phyloP scores from a whole-genome alignment of 371 early-diverging fungal species.

The Dichotomocladium elegans region DNA sequence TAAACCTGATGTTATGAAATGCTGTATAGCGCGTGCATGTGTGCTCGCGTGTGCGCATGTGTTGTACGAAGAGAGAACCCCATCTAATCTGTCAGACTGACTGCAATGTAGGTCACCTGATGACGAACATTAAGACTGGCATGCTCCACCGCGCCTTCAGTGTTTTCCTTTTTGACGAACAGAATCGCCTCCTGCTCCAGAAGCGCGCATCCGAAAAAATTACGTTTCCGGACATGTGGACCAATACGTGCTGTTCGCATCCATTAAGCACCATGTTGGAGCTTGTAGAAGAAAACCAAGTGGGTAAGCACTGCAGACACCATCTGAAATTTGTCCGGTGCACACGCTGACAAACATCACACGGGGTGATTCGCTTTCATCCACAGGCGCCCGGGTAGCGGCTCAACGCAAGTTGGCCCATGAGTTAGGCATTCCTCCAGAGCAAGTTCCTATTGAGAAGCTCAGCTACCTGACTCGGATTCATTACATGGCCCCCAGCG shows the following conservation, averaged over 20 bases:
- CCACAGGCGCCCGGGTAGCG: slow-evolving; percentile 47
- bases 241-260: slow-evolving; percentile 98
- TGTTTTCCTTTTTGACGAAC: slow-evolving; percentile 88
- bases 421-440: slow-evolving; percentile 88
- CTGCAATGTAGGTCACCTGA: slow-evolving; percentile 76
- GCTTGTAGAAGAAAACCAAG: slow-evolving; percentile 74
- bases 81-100: too few relatives aligned
- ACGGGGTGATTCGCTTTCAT: neutral
- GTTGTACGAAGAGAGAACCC: too few relatives aligned
- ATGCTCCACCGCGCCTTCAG: slow-evolving; percentile 96
- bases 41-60: too few relatives aligned
- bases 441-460: slow-evolving; percentile 75
- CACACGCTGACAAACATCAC: neutral
- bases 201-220: slow-evolving; percentile 94
- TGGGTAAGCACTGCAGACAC: slow-evolving; percentile 48
- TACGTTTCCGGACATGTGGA: slow-evolving; percentile 95
- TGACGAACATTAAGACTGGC: slow-evolving; percentile 83
- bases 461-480: slow-evolving; percentile 90
- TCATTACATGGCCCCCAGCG: slow-evolving; percentile 91
- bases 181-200: slow-evolving; percentile 84
- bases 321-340: neutral
- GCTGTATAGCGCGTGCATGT: too few relatives aligned
- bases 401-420: slow-evolving; percentile 90
- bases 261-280: slow-evolving; percentile 84
- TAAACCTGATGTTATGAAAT: too few relatives aligned